A percentile compares a stretch with the other conserved stretches of the same genome.
Conservation (phyloP, 352 stramenopile species). For the Elongisporangium senticosum region DNA sequence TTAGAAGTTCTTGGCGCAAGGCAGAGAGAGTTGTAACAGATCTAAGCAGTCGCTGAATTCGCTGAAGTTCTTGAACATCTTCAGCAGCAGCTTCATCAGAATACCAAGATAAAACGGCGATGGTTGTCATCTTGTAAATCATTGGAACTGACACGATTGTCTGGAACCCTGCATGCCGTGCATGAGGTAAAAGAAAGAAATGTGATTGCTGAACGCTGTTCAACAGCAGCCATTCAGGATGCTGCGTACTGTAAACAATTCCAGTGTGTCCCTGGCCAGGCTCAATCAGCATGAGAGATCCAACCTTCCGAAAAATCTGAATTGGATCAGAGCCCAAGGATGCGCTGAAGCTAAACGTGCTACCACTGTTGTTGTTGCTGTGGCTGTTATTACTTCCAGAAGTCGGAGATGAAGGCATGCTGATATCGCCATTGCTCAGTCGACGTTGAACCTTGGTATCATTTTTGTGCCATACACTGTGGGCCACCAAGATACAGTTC, state of each 20-base stretch:
- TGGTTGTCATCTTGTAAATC: slow-evolving; percentile 78
- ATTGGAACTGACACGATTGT: slow-evolving; percentile 70
- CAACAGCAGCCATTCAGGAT: slow-evolving; percentile 65
- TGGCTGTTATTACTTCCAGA: not conserved
- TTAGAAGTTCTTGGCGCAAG: slow-evolving; percentile 46
- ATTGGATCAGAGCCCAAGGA: slow-evolving; percentile 17
- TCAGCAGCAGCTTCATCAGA: slow-evolving; percentile 44
- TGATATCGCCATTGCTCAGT: slow-evolving; percentile 2
- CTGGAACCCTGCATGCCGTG: slow-evolving; percentile 54
- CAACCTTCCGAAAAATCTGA: slow-evolving; percentile 69
- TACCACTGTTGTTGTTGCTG: not conserved
- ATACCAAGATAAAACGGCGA: slow-evolving; percentile 81
- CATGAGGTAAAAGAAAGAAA: slow-evolving; percentile 71
- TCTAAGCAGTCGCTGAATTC: slow-evolving; percentile 61
- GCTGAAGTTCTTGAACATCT: slow-evolving; percentile 56
- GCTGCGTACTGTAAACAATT: slow-evolving; percentile 64
- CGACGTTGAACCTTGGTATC: slow-evolving; percentile 4
- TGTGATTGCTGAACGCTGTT: slow-evolving; percentile 42
- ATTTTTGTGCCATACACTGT: slow-evolving; percentile 72
- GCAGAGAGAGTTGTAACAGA: slow-evolving; percentile 61
- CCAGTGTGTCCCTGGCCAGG: slow-evolving; percentile 70
- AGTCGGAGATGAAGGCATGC: slow-evolving; percentile 14
- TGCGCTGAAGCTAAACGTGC: not conserved
- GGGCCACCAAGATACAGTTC: slow-evolving; percentile 57
- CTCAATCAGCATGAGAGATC: slow-evolving; percentile 69